Evolutionary conservation across 495 filamentous ascomycete species (phyloP).

Genomic region (Alectoria sarmentosa): DNA sequence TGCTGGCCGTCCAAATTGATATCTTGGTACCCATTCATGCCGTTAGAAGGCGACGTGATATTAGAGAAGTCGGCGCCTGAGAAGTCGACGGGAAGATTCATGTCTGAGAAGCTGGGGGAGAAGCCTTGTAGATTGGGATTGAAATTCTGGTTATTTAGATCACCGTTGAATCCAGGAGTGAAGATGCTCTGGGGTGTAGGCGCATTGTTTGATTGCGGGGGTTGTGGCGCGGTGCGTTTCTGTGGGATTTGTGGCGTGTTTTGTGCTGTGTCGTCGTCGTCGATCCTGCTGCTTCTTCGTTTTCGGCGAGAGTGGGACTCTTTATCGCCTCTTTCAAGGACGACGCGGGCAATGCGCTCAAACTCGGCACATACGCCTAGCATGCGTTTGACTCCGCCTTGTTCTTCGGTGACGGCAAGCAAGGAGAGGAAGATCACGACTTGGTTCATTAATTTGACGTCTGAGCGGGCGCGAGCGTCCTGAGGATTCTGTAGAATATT

Average conservation of each 20-base stretch:
- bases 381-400: conserved; percentile 87
- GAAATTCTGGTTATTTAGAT: conserved; percentile 28
- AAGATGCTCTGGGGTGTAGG: conserved; percentile 18
- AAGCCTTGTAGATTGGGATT: conserved; percentile 30
- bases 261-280: conserved; percentile 36
- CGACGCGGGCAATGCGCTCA: conserved; percentile 85
- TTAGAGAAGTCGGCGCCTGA: conserved; percentile 26
- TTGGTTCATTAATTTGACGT: conserved; percentile 83
- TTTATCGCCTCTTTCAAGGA: conserved; percentile 84
- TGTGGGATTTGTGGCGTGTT: conserved; percentile 23
- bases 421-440: conserved; percentile 85
- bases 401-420: conserved; percentile 68
- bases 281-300: conserved; percentile 57
- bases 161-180: conserved; percentile 19
- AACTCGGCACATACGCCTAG: conserved; percentile 89
- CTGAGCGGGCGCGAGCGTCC: conserved; percentile 78
- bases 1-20: conserved; percentile 29
- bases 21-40: conserved; percentile 33
- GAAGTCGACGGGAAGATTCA: conserved; percentile 22
- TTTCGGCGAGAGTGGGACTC: conserved; percentile 72
- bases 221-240: conserved; percentile 17
- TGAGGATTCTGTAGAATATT: conserved; percentile 96
- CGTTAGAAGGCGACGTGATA: conserved; percentile 26
- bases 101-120: conserved; percentile 32
- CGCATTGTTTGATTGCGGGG: conserved; percentile 17